phyloP scores from a whole-genome alignment of 2,329 filamentous ascomycete species.

The Verticillium albo-atrum region DNA sequence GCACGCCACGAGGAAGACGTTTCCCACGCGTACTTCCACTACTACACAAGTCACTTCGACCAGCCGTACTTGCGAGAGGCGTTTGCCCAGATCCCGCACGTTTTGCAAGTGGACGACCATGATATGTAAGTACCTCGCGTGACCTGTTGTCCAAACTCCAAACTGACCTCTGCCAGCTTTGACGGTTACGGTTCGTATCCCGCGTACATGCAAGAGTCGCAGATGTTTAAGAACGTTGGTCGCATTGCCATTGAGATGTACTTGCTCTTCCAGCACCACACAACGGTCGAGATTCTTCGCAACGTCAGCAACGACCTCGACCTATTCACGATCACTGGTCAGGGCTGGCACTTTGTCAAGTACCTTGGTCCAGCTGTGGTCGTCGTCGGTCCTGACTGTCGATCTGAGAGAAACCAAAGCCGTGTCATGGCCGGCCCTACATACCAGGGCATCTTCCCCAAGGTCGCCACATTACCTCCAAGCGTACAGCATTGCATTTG shows the following conservation, averaged over 20 bases:
- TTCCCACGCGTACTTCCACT: slow-evolving; percentile 95
- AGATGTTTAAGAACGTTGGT: slow-evolving; percentile 98
- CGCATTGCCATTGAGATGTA: slow-evolving; percentile 97
- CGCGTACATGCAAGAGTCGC: slow-evolving; percentile 95
- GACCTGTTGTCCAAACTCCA: background rate
- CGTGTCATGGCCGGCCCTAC: slow-evolving; percentile 95
- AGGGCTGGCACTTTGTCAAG: slow-evolving; percentile 98
- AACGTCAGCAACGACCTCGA: slow-evolving; percentile 85
- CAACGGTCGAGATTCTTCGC: slow-evolving; percentile 86
- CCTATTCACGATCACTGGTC: slow-evolving; percentile 94
- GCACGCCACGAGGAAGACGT: slow-evolving; percentile 94
- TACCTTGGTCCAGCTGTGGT: slow-evolving; percentile 89
- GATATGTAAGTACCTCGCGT: slow-evolving; percentile 72
- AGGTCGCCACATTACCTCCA: slow-evolving; percentile 82
- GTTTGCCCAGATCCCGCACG: slow-evolving; percentile 94
- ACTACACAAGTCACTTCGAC: slow-evolving; percentile 97
- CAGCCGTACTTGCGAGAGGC: slow-evolving; percentile 92
- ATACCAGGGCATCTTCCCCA: slow-evolving; percentile 96
- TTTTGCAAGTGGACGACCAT: slow-evolving; percentile 91
- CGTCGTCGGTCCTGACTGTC: slow-evolving; percentile 84
- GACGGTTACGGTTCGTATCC: slow-evolving; percentile 97
- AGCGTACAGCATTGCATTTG: slow-evolving; percentile 95
- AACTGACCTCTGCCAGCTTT: slow-evolving; percentile 57
- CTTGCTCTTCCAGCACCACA: slow-evolving; percentile 96
- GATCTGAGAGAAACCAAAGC: slow-evolving; percentile 83